A percentile compares a stretch with the other conserved stretches of the same genome.
Conservation (phyloP, 2,329 filamentous ascomycete species). For the Xylariaceae sp. region DNA sequence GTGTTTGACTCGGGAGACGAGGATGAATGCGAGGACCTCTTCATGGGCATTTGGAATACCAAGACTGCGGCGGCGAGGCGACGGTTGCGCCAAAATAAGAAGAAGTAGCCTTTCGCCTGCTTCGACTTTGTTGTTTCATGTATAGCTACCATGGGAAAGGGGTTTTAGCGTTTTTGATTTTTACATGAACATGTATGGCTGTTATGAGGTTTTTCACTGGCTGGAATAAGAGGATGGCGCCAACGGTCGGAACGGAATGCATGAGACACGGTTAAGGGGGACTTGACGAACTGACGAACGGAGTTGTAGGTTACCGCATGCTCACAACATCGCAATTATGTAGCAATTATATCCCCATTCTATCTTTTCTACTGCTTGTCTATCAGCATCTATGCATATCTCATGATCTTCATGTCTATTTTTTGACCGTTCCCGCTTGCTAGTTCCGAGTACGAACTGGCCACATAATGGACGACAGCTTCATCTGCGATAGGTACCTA, state of each 20-base stretch:
- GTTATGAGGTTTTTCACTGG: background rate
- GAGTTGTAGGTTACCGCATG: slow-evolving; percentile 4
- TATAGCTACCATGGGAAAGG: background rate
- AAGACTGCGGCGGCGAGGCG: slow-evolving; percentile 43
- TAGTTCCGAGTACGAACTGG: background rate
- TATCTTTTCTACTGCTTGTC: background rate
- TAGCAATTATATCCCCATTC: background rate
- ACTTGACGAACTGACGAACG: background rate
- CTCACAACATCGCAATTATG: background rate
- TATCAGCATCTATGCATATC: background rate
- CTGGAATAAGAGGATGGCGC: background rate
- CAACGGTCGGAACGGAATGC: slow-evolving; percentile 11
- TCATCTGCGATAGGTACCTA: background rate
- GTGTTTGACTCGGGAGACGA: slow-evolving; percentile 60
- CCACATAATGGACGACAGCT: background rate
- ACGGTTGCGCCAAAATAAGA: slow-evolving; percentile 35
- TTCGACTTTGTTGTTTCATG: slow-evolving; percentile 2
- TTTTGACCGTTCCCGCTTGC: background rate
- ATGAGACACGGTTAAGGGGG: background rate
- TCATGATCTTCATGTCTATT: background rate
- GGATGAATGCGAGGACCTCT: slow-evolving; percentile 62
- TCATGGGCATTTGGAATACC: slow-evolving; percentile 57
- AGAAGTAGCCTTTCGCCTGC: slow-evolving; percentile 11
- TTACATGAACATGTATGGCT: background rate
- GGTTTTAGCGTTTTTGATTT: background rate